phyloP scores from a whole-genome alignment of 2,329 filamentous ascomycete species.

The Xenoacremonium recifei region DNA sequence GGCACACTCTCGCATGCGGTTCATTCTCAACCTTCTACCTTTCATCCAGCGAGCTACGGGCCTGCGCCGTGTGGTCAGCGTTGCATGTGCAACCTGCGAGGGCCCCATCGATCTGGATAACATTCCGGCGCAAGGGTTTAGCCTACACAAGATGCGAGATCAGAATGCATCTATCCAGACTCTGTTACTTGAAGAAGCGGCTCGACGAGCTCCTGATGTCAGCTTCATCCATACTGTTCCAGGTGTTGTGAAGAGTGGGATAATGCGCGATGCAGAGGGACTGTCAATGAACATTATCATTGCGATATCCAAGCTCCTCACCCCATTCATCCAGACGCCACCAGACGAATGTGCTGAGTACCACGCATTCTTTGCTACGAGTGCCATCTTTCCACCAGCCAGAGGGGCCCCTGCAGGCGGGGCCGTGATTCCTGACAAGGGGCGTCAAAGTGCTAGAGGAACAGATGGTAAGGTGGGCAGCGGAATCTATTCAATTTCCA shows the following conservation, averaged over 20 bases:
- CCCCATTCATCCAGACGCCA: not conserved
- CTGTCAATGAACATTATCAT: not conserved
- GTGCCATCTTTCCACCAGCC: not conserved
- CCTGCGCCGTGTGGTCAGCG: not conserved
- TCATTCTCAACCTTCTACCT: not conserved
- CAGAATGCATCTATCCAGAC: not conserved
- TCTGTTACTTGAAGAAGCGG: not conserved
- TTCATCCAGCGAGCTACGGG: not conserved
- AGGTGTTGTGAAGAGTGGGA: not conserved
- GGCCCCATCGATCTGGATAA: not conserved
- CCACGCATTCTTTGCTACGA: not conserved
- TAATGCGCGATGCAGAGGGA: not conserved
- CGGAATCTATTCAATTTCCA: not conserved
- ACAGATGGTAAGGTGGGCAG: not conserved
- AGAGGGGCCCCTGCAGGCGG: not conserved
- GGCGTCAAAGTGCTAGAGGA: not conserved
- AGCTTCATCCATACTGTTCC: not conserved
- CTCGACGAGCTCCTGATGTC: not conserved
- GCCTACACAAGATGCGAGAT: not conserved
- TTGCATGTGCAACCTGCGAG: not conserved
- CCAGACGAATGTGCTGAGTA: not conserved
- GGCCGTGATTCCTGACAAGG: not conserved
- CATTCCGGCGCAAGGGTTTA: not conserved
- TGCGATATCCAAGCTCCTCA: not conserved
- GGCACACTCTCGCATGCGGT: not conserved